A percentile compares a stretch with the other conserved stretches of the same genome.
Evolutionary conservation across 768 basidiomycete genomes (phyloP).

Genomic region (Leccinum sublutescens): DNA sequence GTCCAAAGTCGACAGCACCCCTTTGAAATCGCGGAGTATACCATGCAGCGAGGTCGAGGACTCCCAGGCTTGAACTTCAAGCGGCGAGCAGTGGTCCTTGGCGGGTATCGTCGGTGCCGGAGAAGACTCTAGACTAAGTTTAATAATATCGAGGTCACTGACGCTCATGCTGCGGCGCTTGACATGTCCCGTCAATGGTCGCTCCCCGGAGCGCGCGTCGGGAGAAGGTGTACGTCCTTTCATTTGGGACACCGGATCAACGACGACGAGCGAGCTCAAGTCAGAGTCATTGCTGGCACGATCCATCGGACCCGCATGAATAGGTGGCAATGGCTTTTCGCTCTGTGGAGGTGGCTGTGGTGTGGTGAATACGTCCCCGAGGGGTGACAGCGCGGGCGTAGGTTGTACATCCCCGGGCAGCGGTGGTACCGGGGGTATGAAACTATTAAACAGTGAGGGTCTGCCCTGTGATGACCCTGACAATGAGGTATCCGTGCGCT

Average conservation of each 20-base stretch:
- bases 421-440: constrained; percentile 44
- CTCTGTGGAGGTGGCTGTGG: constrained; percentile 34
- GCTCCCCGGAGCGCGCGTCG: constrained; percentile 29
- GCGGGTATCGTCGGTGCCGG: constrained; percentile 38
- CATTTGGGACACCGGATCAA: constrained; percentile 46
- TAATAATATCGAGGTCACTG: constrained; percentile 59
- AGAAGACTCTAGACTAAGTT: constrained; percentile 37
- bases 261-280: constrained; percentile 56
- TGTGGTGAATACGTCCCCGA: constrained; percentile 50
- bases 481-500: constrained; percentile 57
- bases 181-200: constrained; percentile 25
- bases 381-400: constrained; percentile 41
- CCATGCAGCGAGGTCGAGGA: constrained; percentile 49
- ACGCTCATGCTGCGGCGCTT: constrained; percentile 76
- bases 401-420: constrained; percentile 46
- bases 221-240: constrained; percentile 35
- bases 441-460: constrained; percentile 36
- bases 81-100: constrained; percentile 22
- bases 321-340: constrained; percentile 66
- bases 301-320: constrained; percentile 37
- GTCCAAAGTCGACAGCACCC: constrained; percentile 67
- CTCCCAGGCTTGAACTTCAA: constrained; percentile 39
- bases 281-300: constrained; percentile 44
- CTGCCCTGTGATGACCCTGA: constrained; percentile 25
- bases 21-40: constrained; percentile 71